Percentiles rank a stretch among this genome's conserved stretches.
phyloP scores from a whole-genome alignment of 257 asterid genomes.

The Rehmannia glutinosa region DNA sequence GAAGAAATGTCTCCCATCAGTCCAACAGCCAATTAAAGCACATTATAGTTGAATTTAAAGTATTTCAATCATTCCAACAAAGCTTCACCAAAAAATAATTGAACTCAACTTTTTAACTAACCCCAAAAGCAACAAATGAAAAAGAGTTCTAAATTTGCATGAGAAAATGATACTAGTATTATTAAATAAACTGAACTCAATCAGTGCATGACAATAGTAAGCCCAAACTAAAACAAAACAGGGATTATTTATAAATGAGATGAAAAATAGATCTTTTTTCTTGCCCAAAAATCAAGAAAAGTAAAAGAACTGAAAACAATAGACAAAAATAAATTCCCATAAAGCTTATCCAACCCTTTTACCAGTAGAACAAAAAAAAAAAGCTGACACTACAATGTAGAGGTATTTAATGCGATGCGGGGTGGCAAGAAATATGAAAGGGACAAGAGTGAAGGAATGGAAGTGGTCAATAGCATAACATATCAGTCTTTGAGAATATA shows the following conservation, averaged over 20 bases:
- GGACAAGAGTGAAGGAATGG: slow-evolving; percentile 31
- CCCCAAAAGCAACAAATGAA: slow-evolving; percentile 22
- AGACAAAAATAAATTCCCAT: not conserved
- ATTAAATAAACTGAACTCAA: slow-evolving; percentile 14
- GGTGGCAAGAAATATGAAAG: slow-evolving; percentile 28
- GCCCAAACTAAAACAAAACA: slow-evolving; percentile 2
- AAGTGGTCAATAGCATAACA: slow-evolving; percentile 29
- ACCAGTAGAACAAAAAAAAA: slow-evolving; percentile 10
- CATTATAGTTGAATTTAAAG: slow-evolving; percentile 18
- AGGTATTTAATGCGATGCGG: slow-evolving; percentile 27
- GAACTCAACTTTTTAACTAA: slow-evolving; percentile 23
- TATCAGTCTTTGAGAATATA: slow-evolving; percentile 19
- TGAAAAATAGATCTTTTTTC: slow-evolving; percentile 15
- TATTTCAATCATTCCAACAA: slow-evolving; percentile 20
- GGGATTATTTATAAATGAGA: not conserved
- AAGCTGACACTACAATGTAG: slow-evolving; percentile 19
- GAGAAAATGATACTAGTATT: slow-evolving; percentile 12
- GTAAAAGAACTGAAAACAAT: not conserved
- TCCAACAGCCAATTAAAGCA: slow-evolving; percentile 21
- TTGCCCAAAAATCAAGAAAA: slow-evolving; percentile 30
- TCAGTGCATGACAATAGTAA: slow-evolving; percentile 6
- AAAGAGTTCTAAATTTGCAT: slow-evolving; percentile 10
- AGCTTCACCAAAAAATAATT: not conserved
- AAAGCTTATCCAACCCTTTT: slow-evolving; percentile 17
- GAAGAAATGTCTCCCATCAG: slow-evolving; percentile 10